phyloP scores from a whole-genome alignment of 805 yeast genomes.

The Peterozyma toletana region DNA sequence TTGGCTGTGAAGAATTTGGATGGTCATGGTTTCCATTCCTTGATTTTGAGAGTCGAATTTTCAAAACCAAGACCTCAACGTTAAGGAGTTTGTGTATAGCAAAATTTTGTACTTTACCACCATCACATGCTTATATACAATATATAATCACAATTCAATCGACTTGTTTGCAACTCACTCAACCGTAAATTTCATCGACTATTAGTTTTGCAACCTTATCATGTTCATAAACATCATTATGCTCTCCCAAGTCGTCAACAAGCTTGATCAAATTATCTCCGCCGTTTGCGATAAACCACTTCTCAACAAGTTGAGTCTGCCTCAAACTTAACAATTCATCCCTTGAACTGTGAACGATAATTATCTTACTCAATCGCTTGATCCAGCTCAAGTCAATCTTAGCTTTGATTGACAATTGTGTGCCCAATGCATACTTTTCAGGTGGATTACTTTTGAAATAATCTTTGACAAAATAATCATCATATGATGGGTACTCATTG shows the following conservation, averaged over 20 bases:
- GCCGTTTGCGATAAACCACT: conserved; percentile 20
- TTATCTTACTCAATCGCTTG: conserved; percentile 13
- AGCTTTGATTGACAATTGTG: conserved; percentile 10
- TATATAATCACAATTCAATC: not conserved
- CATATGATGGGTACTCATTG: conserved; percentile 64
- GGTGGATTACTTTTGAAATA: not conserved
- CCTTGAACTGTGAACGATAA: conserved; percentile 49
- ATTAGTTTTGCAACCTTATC: conserved; percentile 23
- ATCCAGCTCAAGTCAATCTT: conserved; percentile 3
- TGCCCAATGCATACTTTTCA: conserved; percentile 1
- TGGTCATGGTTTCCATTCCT: conserved; percentile 88
- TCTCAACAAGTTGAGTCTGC: conserved; percentile 38
- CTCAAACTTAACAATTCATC: conserved; percentile 58
- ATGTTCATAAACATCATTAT: conserved; percentile 54
- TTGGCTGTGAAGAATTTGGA: conserved; percentile 67
- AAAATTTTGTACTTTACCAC: not conserved
- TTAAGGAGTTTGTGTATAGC: not conserved
- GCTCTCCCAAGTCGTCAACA: conserved; percentile 45
- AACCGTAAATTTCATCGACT: not conserved
- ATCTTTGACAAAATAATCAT: conserved; percentile 11
- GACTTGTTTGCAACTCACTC: not conserved
- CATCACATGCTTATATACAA: not conserved
- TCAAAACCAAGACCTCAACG: conserved; percentile 33
- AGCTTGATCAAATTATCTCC: conserved; percentile 13
- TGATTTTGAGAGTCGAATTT: conserved; percentile 68